A percentile compares a stretch with the other conserved stretches of the same genome.
Conservation (phyloP, 139 green algal species). For the Dunaliella primolecta region DNA sequence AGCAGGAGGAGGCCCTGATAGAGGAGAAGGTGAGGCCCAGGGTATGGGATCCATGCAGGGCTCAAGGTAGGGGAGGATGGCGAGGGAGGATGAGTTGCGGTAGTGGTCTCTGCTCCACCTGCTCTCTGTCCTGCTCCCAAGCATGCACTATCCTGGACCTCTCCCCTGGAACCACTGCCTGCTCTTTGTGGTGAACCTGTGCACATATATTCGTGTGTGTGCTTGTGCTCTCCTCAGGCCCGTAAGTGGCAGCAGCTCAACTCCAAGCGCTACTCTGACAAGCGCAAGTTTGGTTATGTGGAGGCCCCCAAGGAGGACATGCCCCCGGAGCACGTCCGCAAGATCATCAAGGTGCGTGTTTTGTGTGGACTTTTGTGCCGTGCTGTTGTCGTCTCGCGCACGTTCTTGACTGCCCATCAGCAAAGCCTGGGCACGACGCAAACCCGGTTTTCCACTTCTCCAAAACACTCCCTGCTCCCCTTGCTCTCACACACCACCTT, state of each 20-base stretch:
- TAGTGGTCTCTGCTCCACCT: too few relatives aligned
- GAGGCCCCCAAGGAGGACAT: conserved; percentile 95
- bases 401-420: too few relatives aligned
- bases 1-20: conserved; percentile 37
- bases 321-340: conserved; percentile 97
- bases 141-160: too few relatives aligned
- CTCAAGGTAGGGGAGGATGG: too few relatives aligned
- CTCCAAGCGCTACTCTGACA: conserved; percentile 87
- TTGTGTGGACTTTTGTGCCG: not conserved
- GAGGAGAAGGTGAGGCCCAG: conserved; percentile 40
- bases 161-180: too few relatives aligned
- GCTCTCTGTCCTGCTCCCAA: too few relatives aligned
- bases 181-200: not conserved
- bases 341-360: conserved; percentile 77
- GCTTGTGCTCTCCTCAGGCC: conserved; percentile 56
- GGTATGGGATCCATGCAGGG: too few relatives aligned
- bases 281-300: conserved; percentile 88
- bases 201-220: not conserved
- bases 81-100: too few relatives aligned
- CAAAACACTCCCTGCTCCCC: too few relatives aligned
- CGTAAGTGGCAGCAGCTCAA: conserved; percentile 94
- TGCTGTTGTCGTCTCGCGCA: not conserved
- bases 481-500: too few relatives aligned
- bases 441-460: too few relatives aligned
- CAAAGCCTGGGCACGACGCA: too few relatives aligned